These are phyloP conservation scores for Suillus lakei DNA, from an alignment of 768 basidiomycete species.

Conservation along the genomic window DNA sequence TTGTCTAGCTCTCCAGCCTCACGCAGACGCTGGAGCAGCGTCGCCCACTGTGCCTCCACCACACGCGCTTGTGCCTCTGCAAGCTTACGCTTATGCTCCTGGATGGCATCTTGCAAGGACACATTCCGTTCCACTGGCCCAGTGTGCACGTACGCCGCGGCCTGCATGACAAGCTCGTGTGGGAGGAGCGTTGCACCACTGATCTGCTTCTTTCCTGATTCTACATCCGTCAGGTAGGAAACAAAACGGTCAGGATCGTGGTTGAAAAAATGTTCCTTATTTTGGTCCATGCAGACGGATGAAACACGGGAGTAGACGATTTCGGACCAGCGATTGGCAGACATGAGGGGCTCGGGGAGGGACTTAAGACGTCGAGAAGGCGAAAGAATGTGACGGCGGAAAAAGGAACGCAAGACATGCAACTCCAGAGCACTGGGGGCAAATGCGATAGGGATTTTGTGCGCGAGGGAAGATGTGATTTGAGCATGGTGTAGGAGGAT, in stretches of 20 bases:
- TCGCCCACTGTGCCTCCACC: constrained; percentile 69
- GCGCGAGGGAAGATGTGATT: constrained; percentile 14
- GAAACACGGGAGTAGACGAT: constrained; percentile 64
- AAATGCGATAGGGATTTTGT: constrained; percentile 20
- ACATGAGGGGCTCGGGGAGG: constrained; percentile 68
- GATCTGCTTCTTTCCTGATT: constrained; percentile 57
- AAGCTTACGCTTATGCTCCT: constrained; percentile 34
- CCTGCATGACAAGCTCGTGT: constrained; percentile 58
- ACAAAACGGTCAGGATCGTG: constrained; percentile 67
- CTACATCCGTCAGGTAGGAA: constrained; percentile 59
- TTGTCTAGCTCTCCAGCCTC: constrained; percentile 63
- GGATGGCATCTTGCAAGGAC: constrained; percentile 16
- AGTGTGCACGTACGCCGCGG: constrained; percentile 15
- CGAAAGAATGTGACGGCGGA: constrained; percentile 62
- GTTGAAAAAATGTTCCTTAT: constrained; percentile 55
- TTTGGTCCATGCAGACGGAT: constrained; percentile 64
- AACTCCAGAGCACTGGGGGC: constrained; percentile 41
- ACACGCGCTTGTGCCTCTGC: constrained; percentile 47
- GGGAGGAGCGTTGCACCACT: constrained; percentile 73
- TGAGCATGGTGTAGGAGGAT: constrained; percentile 52
- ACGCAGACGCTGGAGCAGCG: constrained; percentile 56
- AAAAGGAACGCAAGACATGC: constrained; percentile 56
- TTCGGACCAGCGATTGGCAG: constrained; percentile 57
- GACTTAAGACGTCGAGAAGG: constrained; percentile 52
- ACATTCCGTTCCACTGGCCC: neutral